Conservation (phyloP, 306 rosid species). For the Vigna hirtella region DNA sequence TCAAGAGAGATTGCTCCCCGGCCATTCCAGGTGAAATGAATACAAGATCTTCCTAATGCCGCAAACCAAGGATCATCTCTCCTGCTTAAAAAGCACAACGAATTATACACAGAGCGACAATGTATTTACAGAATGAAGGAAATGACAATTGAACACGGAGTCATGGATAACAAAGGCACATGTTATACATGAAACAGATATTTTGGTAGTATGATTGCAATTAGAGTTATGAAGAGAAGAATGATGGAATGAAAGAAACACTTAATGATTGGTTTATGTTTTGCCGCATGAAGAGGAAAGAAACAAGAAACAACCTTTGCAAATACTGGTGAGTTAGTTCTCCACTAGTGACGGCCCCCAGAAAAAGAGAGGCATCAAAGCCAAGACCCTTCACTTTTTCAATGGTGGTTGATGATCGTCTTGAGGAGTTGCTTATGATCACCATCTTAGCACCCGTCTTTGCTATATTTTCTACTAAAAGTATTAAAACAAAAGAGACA, state of each 20-base stretch:
- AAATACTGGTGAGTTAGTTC: slow-evolving; percentile 83
- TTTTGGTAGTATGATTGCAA: slow-evolving; percentile 13
- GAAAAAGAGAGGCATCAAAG: slow-evolving; percentile 83
- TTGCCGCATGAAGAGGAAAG: not conserved
- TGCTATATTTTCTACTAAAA: slow-evolving; percentile 81
- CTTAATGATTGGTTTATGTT: slow-evolving; percentile 3
- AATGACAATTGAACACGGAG: not conserved
- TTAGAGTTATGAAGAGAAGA: not conserved
- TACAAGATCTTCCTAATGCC: slow-evolving; percentile 85
- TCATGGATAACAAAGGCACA: not conserved
- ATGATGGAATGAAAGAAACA: too few relatives aligned
- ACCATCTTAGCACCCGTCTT: slow-evolving; percentile 86
- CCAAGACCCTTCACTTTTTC: slow-evolving; percentile 85
- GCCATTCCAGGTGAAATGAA: slow-evolving; percentile 91
- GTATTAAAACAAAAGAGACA: not conserved
- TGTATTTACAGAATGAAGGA: slow-evolving; percentile 9
- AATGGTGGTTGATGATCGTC: slow-evolving; percentile 82
- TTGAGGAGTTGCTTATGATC: slow-evolving; percentile 93
- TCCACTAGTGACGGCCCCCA: slow-evolving; percentile 91
- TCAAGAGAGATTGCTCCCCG: slow-evolving; percentile 92
- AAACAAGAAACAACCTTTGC: slow-evolving; percentile 59
- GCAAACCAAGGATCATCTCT: slow-evolving; percentile 95
- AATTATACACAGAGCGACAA: slow-evolving; percentile 19
- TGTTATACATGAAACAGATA: not conserved
- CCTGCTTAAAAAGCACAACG: slow-evolving; percentile 52